Evolutionary conservation across 495 filamentous ascomycete species (phyloP).

Genomic region (Sordaria brevicollis): DNA sequence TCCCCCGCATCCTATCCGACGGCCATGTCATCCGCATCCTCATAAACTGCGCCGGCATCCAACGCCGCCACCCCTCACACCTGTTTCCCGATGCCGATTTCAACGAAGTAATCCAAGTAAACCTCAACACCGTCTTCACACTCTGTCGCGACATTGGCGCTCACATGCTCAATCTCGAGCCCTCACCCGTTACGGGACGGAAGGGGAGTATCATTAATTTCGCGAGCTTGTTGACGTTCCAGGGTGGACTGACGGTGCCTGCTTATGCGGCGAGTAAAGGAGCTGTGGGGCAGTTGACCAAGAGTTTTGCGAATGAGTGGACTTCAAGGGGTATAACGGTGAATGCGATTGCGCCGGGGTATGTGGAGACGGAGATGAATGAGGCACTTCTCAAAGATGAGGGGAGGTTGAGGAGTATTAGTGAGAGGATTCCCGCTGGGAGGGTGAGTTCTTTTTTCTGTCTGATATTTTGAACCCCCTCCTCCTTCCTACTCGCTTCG

Average conservation of each 20-base stretch:
- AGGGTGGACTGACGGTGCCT: constrained; percentile 82
- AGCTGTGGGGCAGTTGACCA: constrained; percentile 77
- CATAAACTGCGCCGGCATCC: constrained; percentile 80
- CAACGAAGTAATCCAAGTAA: constrained; percentile 76
- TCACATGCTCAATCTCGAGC: constrained; percentile 60
- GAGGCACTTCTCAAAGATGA: constrained; percentile 65
- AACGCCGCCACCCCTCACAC: constrained; percentile 66
- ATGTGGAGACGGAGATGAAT: constrained; percentile 92
- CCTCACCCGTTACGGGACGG: constrained; percentile 42
- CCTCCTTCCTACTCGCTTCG: too few relatives aligned
- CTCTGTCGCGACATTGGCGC: constrained; percentile 75
- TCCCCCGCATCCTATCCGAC: constrained; percentile 50
- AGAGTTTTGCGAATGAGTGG: constrained; percentile 84
- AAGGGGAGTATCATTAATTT: constrained; percentile 79
- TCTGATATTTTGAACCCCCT: too few relatives aligned
- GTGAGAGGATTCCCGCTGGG: constrained; percentile 73
- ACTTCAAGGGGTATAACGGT: constrained; percentile 65
- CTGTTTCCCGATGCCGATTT: constrained; percentile 76
- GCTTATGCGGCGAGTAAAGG: constrained; percentile 89
- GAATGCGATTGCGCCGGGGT: constrained; percentile 70
- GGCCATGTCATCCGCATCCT: constrained; percentile 58
- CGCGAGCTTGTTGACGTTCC: constrained; percentile 75
- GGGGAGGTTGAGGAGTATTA: constrained; percentile 58
- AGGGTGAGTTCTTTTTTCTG: constrained; percentile 26
- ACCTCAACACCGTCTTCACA: constrained; percentile 73